Conservation (phyloP, 345 rosid species). For the Linum tenue region DNA sequence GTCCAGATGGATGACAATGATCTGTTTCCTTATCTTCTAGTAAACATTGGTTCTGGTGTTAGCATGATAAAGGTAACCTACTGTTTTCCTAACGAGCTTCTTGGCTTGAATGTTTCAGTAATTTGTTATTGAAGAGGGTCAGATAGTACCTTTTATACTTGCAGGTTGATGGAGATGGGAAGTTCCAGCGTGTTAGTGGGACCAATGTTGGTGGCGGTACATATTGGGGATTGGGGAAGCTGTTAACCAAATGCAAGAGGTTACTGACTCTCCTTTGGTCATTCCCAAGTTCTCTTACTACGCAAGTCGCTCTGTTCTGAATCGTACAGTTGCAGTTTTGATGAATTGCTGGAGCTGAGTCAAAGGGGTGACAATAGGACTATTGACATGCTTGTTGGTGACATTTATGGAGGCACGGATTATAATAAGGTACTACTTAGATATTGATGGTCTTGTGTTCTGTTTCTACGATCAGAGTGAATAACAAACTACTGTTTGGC, state of each 20-base stretch:
- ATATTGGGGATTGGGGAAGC: constrained; percentile 95
- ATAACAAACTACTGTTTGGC: background rate
- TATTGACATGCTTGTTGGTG: constrained; percentile 97
- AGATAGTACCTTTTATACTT: constrained; percentile 7
- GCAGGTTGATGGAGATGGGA: constrained; percentile 97
- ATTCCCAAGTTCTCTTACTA: background rate
- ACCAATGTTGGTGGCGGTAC: constrained; percentile 99
- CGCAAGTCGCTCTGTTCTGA: background rate
- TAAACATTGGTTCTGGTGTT: constrained; percentile 97
- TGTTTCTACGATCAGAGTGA: constrained; percentile 2
- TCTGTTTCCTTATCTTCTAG: constrained; percentile 94
- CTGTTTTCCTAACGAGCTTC: constrained; percentile 1
- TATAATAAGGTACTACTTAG: constrained; percentile 62
- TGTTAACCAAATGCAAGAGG: constrained; percentile 92
- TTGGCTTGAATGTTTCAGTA: constrained; percentile 9
- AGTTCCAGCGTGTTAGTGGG: constrained; percentile 90
- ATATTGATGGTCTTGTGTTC: constrained; percentile 2
- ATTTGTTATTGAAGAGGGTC: background rate
- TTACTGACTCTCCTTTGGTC: constrained; percentile 19
- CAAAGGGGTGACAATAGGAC: constrained; percentile 91
- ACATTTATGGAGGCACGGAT: constrained; percentile 94
- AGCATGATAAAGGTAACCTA: constrained; percentile 83
- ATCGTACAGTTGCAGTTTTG: constrained; percentile 50
- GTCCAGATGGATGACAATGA: constrained; percentile 89
- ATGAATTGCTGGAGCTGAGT: constrained; percentile 90